A percentile compares a stretch with the other conserved stretches of the same genome.
Evolutionary conservation across 1,284 basidiomycete species (phyloP).

Genomic region (Athelia sp.): DNA sequence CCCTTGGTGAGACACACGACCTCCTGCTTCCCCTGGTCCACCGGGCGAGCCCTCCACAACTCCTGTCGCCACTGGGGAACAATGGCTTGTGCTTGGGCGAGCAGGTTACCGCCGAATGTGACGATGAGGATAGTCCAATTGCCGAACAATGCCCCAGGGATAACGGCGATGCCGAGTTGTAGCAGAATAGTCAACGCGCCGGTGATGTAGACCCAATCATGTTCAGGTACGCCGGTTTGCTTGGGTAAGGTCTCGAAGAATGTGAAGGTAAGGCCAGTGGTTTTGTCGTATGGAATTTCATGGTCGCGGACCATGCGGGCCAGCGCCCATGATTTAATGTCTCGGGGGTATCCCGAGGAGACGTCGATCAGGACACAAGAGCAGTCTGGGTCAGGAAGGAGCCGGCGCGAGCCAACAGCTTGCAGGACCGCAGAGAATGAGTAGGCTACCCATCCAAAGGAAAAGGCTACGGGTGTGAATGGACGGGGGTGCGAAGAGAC

Average conservation of each 20-base stretch:
- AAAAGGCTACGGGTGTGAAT: slow-evolving; percentile 29
- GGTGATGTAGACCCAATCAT: slow-evolving; percentile 24
- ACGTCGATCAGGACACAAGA: slow-evolving; percentile 21
- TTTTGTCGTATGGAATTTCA: too few species aligned
- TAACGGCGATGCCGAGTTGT: slow-evolving; percentile 22
- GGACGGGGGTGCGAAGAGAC: slow-evolving; percentile 16
- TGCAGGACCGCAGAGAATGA: too few species aligned
- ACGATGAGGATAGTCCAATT: slow-evolving; percentile 25
- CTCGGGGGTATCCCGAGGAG: slow-evolving; percentile 19
- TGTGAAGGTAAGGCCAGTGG: too few species aligned
- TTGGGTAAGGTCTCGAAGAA: slow-evolving; percentile 9
- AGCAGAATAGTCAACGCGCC: slow-evolving; percentile 18
- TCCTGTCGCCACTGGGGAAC: slow-evolving; percentile 27
- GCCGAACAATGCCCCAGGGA: slow-evolving; percentile 18
- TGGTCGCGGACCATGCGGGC: slow-evolving; percentile 25
- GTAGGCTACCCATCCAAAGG: too few species aligned
- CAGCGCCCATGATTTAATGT: slow-evolving; percentile 25
- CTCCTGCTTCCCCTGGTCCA: slow-evolving; percentile 13
- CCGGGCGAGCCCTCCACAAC: slow-evolving; percentile 24
- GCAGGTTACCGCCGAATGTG: slow-evolving; percentile 20
- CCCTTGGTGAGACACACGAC: slow-evolving; percentile 24
- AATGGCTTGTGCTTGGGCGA: slow-evolving; percentile 17
- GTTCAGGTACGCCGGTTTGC: slow-evolving; percentile 14
- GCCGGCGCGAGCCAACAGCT: too few species aligned
- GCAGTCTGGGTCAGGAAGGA: slow-evolving; percentile 27